These are phyloP conservation scores for Leccinum angustisporum DNA, from an alignment of 1,284 basidiomycete genomes.

Conservation along the genomic window DNA sequence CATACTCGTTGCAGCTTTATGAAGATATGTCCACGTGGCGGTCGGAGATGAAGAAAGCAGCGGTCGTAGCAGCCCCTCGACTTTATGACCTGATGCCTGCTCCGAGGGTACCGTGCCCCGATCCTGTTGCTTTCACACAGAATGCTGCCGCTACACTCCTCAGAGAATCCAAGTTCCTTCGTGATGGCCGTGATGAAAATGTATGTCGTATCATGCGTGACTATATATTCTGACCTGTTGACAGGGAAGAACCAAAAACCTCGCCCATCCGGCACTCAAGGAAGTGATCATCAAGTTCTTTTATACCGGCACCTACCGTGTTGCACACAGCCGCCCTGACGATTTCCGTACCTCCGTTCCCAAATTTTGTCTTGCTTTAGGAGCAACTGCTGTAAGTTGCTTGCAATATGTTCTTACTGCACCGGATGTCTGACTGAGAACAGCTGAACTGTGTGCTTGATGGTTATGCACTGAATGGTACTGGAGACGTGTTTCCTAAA, in stretches of 20 bases:
- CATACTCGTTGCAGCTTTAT: neutral
- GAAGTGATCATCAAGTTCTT: neutral
- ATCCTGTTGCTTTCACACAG: neutral
- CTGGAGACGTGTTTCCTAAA: neutral
- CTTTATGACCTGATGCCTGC: neutral
- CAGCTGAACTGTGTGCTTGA: neutral
- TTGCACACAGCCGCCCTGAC: neutral
- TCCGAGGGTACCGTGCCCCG: neutral
- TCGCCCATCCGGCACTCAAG: neutral
- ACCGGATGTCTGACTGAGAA: neutral
- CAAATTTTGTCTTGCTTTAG: neutral
- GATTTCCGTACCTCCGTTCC: neutral
- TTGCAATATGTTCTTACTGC: neutral
- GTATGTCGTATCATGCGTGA: neutral
- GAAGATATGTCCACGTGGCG: neutral
- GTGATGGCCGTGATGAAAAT: neutral
- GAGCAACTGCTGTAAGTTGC: neutral
- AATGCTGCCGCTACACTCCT: neutral
- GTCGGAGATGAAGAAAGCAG: neutral
- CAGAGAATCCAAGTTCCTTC: neutral
- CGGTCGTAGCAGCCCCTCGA: neutral
- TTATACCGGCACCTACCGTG: neutral
- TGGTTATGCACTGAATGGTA: neutral
- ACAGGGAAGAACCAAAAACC: neutral
- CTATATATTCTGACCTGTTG: neutral